These are phyloP conservation scores for Bipolaris victoriae DNA, from an alignment of 2,329 filamentous ascomycete genomes.

Conservation along the genomic window DNA sequence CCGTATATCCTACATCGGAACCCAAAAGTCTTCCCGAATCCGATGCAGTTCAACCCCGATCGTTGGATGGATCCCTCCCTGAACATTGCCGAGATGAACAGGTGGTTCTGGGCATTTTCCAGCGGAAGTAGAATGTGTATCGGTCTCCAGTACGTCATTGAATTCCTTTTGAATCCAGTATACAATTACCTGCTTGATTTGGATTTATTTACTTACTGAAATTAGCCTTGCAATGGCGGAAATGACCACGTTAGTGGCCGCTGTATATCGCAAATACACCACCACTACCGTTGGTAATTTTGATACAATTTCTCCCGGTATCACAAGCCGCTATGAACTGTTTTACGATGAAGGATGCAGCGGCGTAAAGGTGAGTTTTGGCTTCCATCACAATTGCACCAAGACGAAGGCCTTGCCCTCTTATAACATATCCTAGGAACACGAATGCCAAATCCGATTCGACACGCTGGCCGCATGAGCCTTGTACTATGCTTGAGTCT, in stretches of 20 bases:
- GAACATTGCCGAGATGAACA: not conserved
- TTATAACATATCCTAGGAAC: not conserved
- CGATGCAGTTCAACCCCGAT: not conserved
- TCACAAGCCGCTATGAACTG: not conserved
- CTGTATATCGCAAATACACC: not conserved
- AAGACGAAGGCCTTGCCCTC: not conserved
- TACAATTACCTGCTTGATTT: not conserved
- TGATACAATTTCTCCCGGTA: not conserved
- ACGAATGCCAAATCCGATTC: not conserved
- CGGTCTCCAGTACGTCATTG: not conserved
- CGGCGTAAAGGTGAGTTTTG: not conserved
- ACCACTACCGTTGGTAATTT: not conserved
- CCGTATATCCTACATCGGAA: not conserved
- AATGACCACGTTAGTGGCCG: not conserved
- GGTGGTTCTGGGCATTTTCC: not conserved
- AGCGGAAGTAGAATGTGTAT: not conserved
- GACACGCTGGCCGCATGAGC: not conserved
- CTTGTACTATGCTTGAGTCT: not conserved
- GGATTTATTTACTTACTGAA: not conserved
- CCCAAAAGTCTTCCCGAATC: not conserved
- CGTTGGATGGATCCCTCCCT: not conserved
- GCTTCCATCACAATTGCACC: not conserved
- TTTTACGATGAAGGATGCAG: not conserved
- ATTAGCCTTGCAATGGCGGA: not conserved
- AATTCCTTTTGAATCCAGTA: not conserved